Evolutionary conservation across 2,329 filamentous ascomycete species (phyloP).

Genomic region (Myotisia sp.): DNA sequence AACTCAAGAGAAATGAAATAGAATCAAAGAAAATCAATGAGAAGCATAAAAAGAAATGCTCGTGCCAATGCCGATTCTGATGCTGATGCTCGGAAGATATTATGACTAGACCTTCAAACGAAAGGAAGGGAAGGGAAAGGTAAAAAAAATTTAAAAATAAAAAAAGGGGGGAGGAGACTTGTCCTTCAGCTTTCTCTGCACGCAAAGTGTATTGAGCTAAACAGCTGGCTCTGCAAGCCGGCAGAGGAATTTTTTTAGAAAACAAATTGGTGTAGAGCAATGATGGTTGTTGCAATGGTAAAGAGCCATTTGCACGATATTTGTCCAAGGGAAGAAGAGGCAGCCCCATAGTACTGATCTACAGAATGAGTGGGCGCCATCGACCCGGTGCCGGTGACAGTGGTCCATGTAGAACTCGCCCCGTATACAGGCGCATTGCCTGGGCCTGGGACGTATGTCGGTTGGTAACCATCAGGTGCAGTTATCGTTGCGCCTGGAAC

Average conservation of each 20-base stretch:
- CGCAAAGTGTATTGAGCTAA: constrained; percentile 1
- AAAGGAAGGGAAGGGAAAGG: constrained; percentile 1
- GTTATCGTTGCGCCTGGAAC: constrained; percentile 16
- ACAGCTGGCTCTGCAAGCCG: not conserved
- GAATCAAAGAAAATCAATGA: too few relatives aligned
- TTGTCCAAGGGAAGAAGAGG: constrained; percentile 7
- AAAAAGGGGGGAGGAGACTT: too few relatives aligned
- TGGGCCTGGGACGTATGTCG: constrained; percentile 5
- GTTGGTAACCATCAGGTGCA: constrained; percentile 4
- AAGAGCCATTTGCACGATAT: not conserved
- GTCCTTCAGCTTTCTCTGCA: too few relatives aligned
- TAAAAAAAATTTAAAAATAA: not conserved
- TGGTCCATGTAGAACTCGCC: constrained; percentile 9
- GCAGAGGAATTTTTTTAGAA: constrained; percentile 2
- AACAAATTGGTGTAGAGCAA: constrained; percentile 2
- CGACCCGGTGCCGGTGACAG: constrained; percentile 11
- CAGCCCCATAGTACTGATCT: constrained; percentile 9
- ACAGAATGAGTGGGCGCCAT: constrained; percentile 8
- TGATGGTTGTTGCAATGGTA: not conserved
- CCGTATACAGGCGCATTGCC: constrained; percentile 1
- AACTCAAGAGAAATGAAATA: too few relatives aligned
- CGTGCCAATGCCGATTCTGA: too few relatives aligned
- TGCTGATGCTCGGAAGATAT: too few relatives aligned
- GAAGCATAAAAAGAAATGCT: too few relatives aligned
- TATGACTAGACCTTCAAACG: too few relatives aligned